Conservation (phyloP, 202 grass and related monocot genomes). For the Cymbopogon flexuosus region DNA sequence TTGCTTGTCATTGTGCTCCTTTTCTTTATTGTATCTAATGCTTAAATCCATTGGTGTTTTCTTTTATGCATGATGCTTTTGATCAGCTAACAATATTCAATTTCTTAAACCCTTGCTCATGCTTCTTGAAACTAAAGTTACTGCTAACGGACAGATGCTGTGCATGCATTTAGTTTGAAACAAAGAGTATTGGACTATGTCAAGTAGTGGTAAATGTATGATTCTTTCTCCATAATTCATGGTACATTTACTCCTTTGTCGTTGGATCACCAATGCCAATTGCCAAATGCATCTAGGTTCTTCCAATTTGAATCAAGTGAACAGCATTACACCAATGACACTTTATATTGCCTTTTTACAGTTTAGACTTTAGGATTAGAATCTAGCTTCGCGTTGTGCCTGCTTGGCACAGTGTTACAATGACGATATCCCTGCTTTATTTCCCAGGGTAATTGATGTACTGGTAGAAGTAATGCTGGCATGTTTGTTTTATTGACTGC, state of each 20-base stretch:
- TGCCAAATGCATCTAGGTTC: neutral
- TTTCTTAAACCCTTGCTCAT: neutral
- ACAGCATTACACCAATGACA: neutral
- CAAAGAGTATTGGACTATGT: neutral
- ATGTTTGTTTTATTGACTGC: conserved; percentile 7
- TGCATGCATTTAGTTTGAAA: neutral
- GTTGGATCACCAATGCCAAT: neutral
- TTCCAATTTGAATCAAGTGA: neutral
- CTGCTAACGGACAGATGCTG: neutral
- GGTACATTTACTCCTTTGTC: neutral
- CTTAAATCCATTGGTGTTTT: neutral
- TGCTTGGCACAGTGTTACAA: neutral
- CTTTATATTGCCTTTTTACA: neutral
- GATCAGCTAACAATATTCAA: neutral
- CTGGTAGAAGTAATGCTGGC: neutral
- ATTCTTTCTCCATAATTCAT: neutral
- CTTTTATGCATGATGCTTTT: neutral
- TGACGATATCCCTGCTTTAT: neutral
- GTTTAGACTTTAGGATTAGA: neutral
- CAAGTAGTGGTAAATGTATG: neutral
- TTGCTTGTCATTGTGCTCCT: neutral
- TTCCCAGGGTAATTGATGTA: neutral
- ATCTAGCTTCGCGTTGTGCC: neutral
- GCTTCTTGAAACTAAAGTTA: neutral
- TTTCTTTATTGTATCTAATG: neutral